phyloP scores from a whole-genome alignment of 768 basidiomycete genomes.

The Suillus subalutaceus region DNA sequence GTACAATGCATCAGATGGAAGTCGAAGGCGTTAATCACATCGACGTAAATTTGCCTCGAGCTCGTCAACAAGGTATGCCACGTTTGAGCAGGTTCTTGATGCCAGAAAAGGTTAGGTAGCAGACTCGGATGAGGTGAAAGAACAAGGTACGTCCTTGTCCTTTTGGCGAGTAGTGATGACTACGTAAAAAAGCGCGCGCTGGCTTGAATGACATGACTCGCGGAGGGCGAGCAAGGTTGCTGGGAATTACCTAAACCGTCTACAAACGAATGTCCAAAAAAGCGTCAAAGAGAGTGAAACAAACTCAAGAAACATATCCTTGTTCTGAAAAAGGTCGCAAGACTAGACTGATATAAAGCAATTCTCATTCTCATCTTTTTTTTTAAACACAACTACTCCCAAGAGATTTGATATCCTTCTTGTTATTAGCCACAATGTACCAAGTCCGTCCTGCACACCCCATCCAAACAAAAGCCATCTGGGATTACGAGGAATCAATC shows the following conservation, averaged over 20 bases:
- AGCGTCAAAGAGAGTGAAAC: conserved; percentile 25
- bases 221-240: conserved; percentile 16
- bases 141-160: too few relatives aligned
- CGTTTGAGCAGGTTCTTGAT: conserved; percentile 21
- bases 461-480: conserved; percentile 39
- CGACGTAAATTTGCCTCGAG: background rate
- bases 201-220: conserved; percentile 8
- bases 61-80: conserved; percentile 24
- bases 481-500: conserved; percentile 36
- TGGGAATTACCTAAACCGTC: conserved; percentile 31
- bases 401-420: too few relatives aligned
- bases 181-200: background rate
- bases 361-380: conserved; percentile 11
- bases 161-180: too few relatives aligned
- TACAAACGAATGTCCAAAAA: conserved; percentile 40
- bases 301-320: conserved; percentile 35
- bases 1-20: background rate
- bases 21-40: too few relatives aligned
- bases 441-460: conserved; percentile 38
- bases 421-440: conserved; percentile 33
- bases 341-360: conserved; percentile 33
- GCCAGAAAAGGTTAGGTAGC: conserved; percentile 15
- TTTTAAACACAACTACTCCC: conserved; percentile 12
- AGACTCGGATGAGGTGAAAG: too few relatives aligned
- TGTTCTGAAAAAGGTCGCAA: conserved; percentile 29